These are phyloP conservation scores for Penicillium sclerotigenum DNA, from an alignment of 2,329 filamentous ascomycete species.

Conservation along the genomic window DNA sequence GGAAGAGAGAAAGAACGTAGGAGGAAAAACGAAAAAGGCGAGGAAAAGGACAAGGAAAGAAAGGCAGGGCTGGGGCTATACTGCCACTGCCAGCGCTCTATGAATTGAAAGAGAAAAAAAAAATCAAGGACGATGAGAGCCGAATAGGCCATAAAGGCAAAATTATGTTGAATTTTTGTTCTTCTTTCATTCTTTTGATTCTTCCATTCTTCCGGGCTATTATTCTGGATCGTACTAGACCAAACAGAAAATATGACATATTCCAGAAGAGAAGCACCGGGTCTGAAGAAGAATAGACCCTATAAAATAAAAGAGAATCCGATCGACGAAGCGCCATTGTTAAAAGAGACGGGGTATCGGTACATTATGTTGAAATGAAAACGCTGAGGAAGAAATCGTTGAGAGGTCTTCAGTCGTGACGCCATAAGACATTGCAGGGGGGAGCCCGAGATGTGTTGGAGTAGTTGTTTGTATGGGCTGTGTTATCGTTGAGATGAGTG, in stretches of 20 bases:
- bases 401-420: constrained; percentile 42
- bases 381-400: constrained; percentile 43
- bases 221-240: constrained; percentile 11
- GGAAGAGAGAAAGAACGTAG: background rate
- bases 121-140: constrained; percentile 3
- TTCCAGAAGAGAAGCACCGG: constrained; percentile 22
- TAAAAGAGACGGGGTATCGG: constrained; percentile 37
- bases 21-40: too few relatives aligned
- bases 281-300: constrained; percentile 8
- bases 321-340: constrained; percentile 27
- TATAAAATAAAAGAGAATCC: constrained; percentile 17
- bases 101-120: constrained; percentile 6
- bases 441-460: constrained; percentile 25
- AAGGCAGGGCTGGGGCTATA: background rate
- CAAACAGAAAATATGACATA: constrained; percentile 8
- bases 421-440: constrained; percentile 36
- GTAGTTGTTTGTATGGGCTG: constrained; percentile 17
- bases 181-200: constrained; percentile 14
- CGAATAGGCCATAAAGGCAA: constrained; percentile 1
- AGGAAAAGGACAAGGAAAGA: background rate
- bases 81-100: constrained; percentile 15
- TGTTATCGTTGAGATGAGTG: constrained; percentile 37
- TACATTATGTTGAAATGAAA: constrained; percentile 40
- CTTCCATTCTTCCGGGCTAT: constrained; percentile 8
- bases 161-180: constrained; percentile 26